phyloP scores from a whole-genome alignment of 495 filamentous ascomycete genomes.

The Tuber magnatum region DNA sequence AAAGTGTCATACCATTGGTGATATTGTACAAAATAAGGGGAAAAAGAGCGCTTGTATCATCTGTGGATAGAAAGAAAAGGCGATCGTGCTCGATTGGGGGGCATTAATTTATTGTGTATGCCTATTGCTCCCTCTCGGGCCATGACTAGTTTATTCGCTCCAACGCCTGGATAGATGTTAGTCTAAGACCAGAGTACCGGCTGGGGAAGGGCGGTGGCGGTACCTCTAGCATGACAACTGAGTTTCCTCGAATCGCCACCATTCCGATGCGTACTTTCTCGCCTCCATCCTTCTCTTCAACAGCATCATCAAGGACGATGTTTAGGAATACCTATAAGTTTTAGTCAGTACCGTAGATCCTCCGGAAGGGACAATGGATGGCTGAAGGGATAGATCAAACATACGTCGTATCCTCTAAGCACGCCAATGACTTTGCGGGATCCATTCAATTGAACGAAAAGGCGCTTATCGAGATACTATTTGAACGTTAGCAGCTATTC shows the following conservation, averaged over 20 bases:
- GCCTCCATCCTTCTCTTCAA: constrained; percentile 85
- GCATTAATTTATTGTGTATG: not conserved
- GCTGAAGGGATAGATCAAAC: constrained; percentile 24
- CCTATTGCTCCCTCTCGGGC: not conserved
- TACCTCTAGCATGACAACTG: constrained; percentile 91
- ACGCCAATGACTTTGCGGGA: constrained; percentile 94
- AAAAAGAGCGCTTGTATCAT: not conserved
- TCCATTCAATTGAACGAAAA: constrained; percentile 96
- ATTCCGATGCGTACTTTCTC: constrained; percentile 89
- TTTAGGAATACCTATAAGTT: constrained; percentile 82
- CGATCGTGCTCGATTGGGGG: not conserved
- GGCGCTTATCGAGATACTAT: constrained; percentile 97
- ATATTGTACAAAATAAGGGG: not conserved
- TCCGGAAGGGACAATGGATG: not conserved
- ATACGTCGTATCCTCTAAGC: constrained; percentile 89
- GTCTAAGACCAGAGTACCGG: constrained; percentile 2
- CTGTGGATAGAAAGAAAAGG: not conserved
- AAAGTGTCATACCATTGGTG: not conserved
- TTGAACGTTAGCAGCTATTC: constrained; percentile 19
- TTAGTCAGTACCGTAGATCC: constrained; percentile 14
- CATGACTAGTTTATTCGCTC: constrained; percentile 52
- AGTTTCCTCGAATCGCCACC: constrained; percentile 94
- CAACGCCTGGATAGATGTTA: constrained; percentile 48
- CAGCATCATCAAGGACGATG: constrained; percentile 95
- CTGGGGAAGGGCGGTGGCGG: constrained; percentile 18